A percentile compares a stretch with the other conserved stretches of the same genome.
phyloP scores from a whole-genome alignment of 1,284 basidiomycete species.

The Ganoderma lucidum region DNA sequence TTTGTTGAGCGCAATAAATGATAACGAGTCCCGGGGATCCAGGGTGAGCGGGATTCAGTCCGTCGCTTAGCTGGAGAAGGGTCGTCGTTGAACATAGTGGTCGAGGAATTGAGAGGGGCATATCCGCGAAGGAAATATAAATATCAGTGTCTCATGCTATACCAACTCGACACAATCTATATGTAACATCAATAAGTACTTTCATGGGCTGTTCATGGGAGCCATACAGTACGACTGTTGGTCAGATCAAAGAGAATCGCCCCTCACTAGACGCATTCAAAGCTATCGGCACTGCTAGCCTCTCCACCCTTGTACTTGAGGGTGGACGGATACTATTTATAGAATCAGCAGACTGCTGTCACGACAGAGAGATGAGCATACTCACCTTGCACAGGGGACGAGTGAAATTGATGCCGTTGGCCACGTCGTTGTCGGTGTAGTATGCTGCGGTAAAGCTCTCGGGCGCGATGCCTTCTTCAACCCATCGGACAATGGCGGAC shows the following conservation, averaged over 20 bases:
- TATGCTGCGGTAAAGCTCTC: conserved; percentile 41
- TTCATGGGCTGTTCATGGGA: not conserved
- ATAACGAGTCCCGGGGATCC: not conserved
- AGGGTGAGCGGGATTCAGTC: not conserved
- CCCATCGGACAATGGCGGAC: conserved; percentile 50
- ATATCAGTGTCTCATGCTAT: not conserved
- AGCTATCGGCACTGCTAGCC: conserved; percentile 22
- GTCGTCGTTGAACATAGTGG: not conserved
- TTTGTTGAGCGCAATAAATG: not conserved
- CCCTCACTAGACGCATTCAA: conserved; percentile 14
- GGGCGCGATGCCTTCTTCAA: conserved; percentile 47
- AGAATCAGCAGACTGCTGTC: not conserved
- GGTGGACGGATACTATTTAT: conserved; percentile 25
- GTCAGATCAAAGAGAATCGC: too few relatives aligned
- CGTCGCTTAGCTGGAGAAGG: not conserved
- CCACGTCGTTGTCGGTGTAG: conserved; percentile 34
- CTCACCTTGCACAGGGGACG: conserved; percentile 39
- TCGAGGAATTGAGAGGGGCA: not conserved
- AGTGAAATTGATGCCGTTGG: conserved; percentile 35
- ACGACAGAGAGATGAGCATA: not conserved
- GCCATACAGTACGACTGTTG: not conserved
- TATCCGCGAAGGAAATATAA: not conserved
- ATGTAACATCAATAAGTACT: not conserved
- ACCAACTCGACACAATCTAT: not conserved
- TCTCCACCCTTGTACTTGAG: conserved; percentile 28